A percentile compares a stretch with the other conserved stretches of the same genome.
Evolutionary conservation across 805 yeast species (phyloP).

Genomic region (Starmerella lactis-condensi): DNA sequence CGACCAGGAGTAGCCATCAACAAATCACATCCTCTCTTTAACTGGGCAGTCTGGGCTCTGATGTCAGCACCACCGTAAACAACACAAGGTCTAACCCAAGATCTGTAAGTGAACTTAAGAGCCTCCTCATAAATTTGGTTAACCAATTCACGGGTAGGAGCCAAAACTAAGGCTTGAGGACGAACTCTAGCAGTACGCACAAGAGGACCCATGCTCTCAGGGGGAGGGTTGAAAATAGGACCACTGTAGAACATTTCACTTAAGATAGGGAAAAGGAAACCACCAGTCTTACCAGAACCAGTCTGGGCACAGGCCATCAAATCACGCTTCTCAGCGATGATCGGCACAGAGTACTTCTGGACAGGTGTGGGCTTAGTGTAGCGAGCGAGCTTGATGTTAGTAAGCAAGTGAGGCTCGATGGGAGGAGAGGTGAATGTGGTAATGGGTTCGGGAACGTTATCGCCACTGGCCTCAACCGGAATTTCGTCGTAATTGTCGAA

Average conservation of each 20-base stretch:
- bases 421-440: conserved; percentile 80
- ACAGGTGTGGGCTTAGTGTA: conserved; percentile 94
- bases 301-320: conserved; percentile 96
- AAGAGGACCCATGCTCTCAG: conserved; percentile 6
- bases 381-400: conserved; percentile 72
- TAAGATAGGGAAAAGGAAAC: conserved; percentile 92
- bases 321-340: conserved; percentile 75
- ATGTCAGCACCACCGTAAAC: conserved; percentile 98
- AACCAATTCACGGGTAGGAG: conserved; percentile 98
- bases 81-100: conserved; percentile 93
- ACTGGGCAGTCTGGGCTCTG: conserved; percentile 65
- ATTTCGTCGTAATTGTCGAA: conserved; percentile 97
- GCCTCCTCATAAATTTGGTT: conserved; percentile 94
- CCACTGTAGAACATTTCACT: conserved; percentile 80
- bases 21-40: conserved; percentile 86
- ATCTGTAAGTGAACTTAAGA: conserved; percentile 85
- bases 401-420: conserved; percentile 64
- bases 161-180: conserved; percentile 90
- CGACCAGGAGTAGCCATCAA: conserved; percentile 99
- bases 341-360: conserved; percentile 83
- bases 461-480: conserved; percentile 96
- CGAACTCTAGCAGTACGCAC: conserved; percentile 45
- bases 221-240: conserved; percentile 31
- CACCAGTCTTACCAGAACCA: conserved; percentile 99
- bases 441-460: conserved; percentile 84